phyloP scores from a whole-genome alignment of 1,139 yeast species.

The Zygosaccharomyces pseudobailii region DNA sequence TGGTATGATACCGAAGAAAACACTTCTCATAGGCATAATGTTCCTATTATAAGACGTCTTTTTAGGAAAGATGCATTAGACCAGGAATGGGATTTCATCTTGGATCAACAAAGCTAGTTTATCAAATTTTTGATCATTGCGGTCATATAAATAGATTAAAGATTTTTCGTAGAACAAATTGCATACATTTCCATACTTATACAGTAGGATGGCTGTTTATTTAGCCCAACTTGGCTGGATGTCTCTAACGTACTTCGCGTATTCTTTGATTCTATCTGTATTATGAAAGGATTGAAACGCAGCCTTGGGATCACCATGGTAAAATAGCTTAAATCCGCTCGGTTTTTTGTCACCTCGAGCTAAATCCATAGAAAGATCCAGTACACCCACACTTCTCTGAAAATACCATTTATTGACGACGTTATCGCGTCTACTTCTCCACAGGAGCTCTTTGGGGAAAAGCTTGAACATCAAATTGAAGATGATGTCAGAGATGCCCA shows the following conservation, averaged over 20 bases:
- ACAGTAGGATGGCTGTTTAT: conserved; percentile 1
- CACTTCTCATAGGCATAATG: conserved; percentile 31
- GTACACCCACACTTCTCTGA: conserved; percentile 71
- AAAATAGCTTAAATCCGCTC: conserved; percentile 33
- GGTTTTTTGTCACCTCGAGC: conserved; percentile 27
- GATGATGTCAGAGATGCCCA: conserved; percentile 89
- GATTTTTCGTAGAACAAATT: neutral
- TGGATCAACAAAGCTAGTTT: conserved; percentile 10
- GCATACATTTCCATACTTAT: neutral
- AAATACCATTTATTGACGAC: conserved; percentile 98
- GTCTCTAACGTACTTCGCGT: conserved; percentile 31
- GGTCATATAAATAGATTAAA: neutral
- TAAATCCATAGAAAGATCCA: conserved; percentile 41
- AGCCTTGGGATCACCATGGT: conserved; percentile 26
- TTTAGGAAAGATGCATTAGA: conserved; percentile 26
- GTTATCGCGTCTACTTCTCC: conserved; percentile 83
- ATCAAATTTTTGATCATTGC: neutral
- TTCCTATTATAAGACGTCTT: conserved; percentile 26
- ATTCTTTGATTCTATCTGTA: conserved; percentile 22
- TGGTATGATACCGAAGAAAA: conserved; percentile 30
- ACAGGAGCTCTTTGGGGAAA: conserved; percentile 70
- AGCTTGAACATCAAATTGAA: conserved; percentile 70
- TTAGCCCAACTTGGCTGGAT: conserved; percentile 34
- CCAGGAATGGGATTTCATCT: conserved; percentile 29
- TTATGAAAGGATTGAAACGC: conserved; percentile 16